Base-by-base conservation (phyloP, 192 early-diverging fungal genomes). In the Umbelopsis ramanniana region DNA sequence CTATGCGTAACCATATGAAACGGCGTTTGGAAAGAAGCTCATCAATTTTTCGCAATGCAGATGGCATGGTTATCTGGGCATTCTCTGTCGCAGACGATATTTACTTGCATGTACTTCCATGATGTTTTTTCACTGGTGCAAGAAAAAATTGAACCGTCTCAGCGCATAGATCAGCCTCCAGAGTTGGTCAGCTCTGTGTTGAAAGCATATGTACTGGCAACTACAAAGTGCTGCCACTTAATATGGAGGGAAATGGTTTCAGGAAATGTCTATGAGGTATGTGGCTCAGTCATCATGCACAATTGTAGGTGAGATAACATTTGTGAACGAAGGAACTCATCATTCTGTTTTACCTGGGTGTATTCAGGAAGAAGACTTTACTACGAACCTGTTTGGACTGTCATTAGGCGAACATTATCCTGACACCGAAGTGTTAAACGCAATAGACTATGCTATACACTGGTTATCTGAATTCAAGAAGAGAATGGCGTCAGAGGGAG, bases 11-110 rank as follows among this genome's bases (percentile, higher is more conserved):
- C 4, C n/a, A 24, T 14, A 26, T 37, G 6, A 37, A 47, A 1
- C 17, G 0, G 10, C 6, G 33, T 6, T 35, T 43, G 26, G 17
- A 21, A 15, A 60, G 14, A 17, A 23, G 10, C 23, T 54, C 3
- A 33, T 29, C n/a, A 43, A 29, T 52, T 55, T 46, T 14, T 45
- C 43, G 33, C 10, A 22, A 15, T 52, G 19, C 70, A 88, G 85
- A 87, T 85, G 85, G 83, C 87, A 17, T 89, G 85, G 87, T 73
- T 87, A 23, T 83, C 87, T 37, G 87, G 87, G 45, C 87, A 89
- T 63, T 82, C 87, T 7, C 74, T 89, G 3, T 84, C 87, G 2
- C 87, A 89, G 54, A 89, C 87, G 1, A 50, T 89, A 8, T 86
- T 79, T 71, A 89, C 87, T 4, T 87, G 85, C 67, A 81, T 82